Evolutionary conservation across 345 rosid species (phyloP), one percentile per base, ranked within the genome.

Genomic region (Luvunga scandens): DNA sequence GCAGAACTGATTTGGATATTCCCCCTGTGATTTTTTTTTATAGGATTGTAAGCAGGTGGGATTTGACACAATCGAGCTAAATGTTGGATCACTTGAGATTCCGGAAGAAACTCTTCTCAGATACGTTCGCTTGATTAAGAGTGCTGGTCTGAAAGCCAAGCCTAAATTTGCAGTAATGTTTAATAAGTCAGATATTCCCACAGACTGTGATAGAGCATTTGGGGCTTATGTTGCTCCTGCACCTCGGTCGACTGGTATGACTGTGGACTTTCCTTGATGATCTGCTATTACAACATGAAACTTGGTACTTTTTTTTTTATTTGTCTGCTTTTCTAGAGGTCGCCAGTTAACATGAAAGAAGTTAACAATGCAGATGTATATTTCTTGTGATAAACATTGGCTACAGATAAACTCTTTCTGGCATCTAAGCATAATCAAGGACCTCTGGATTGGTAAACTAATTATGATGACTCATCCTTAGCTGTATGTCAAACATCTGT

Each of bases 21-120:
- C 33, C 10, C 21, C 4, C 27, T 63, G 75, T 45, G 72, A 19
- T 38, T 38, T 65, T 33, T 34, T 72, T 69, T 9, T 34, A 66
- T 34, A 91, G 99, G 99, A 92, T 77, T 94, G 99, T 82, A 90
- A 92, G 87, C 85, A 82, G 63, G 74, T 96, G 87, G 99, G 99
- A 62, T 94, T 94, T 14, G 99, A 96, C 42, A 89, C 97, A 0
- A 78, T 94, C 16, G 98, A 96, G 90, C 83, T 96, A 22, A 92
- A 94, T 83, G 93, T 81, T 31, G 94, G 85, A 69, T 90, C 89
- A 16, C 97, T 96, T 80, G 95, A 85, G 59, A 65, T 96, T 77
- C 97, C 98, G 2, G 98, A 96, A 80, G 98, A 96, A 71, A 86
- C 89, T 1, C 92, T 96, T 75, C 78, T 96, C 80, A 86, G 99